Evolutionary conservation across 306 rosid species (phyloP), one percentile per base, ranked within the genome.

Genomic region (Parietaria judaica): DNA sequence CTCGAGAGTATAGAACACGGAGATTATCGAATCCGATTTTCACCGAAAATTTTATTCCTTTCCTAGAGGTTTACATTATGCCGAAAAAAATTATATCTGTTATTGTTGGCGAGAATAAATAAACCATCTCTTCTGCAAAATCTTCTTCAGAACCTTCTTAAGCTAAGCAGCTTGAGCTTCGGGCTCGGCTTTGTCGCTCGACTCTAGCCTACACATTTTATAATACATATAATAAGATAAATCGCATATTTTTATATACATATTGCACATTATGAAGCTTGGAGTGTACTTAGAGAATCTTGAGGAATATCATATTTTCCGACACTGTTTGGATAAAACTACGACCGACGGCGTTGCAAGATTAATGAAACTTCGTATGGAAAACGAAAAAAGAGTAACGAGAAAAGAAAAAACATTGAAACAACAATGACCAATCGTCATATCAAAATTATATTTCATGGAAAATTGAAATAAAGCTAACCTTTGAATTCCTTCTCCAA

Each of bases 401-500:
- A 11, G 15, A 50, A 50, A 16, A 16, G 7, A 39, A 39, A 39
- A 7, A 39, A 39, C 44, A 7, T 7, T 4, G 44, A 39, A 3
- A 39, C 4, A 39, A 39, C n/a, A n/a, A n/a, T n/a, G n/a, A n/a
- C n/a, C n/a, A n/a, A n/a, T n/a, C n/a, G 44, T 39, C 44, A 39
- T 39, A 39, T 39, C 44, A 39, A 39, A 39, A 39, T n/a, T n/a
- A n/a, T n/a, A n/a, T n/a, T n/a, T n/a, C n/a, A n/a, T n/a, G n/a
- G n/a, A n/a, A n/a, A n/a, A n/a, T n/a, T n/a, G n/a, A n/a, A n/a
- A n/a, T n/a, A n/a, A n/a, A n/a, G n/a, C n/a, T n/a, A n/a, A n/a
- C 94, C 96, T 81, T 70, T 78, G 83, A 75, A 84, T 81, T 81
- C 96, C 96, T 81, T 88, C 96, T 53, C 96, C 95, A 63, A 92